Evolutionary conservation across 2,329 filamentous ascomycete species (phyloP).

Genomic region (Phialophora tarda): DNA sequence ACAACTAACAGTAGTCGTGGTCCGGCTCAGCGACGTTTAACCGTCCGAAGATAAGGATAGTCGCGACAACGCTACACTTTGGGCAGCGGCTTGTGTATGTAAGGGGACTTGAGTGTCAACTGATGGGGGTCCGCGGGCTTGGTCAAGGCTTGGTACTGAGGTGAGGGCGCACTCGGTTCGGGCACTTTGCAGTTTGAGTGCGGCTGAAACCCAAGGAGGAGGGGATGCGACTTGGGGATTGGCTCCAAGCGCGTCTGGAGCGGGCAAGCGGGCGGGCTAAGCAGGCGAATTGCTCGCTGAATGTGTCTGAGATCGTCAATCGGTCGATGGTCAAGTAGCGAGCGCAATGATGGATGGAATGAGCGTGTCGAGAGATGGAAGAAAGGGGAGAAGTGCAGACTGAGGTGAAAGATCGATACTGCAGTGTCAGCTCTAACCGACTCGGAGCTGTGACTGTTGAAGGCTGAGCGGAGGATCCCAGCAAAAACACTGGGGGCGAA

Average conservation of each 20-base stretch:
- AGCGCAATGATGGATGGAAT: slow-evolving; percentile 2
- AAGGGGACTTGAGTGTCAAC: slow-evolving; percentile 12
- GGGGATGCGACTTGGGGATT: slow-evolving; percentile 25
- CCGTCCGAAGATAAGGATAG: slow-evolving; percentile 22
- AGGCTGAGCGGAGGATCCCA: slow-evolving; percentile 10
- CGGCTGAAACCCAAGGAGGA: slow-evolving; percentile 30
- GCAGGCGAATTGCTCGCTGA: background rate
- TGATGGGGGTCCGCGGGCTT: slow-evolving; percentile 5
- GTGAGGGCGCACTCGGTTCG: slow-evolving; percentile 18
- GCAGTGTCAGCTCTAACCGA: slow-evolving; percentile 21
- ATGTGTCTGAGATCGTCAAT: background rate
- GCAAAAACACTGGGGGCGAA: slow-evolving; percentile 1
- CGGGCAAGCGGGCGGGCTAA: slow-evolving; percentile 17
- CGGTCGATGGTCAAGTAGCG: background rate
- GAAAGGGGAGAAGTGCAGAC: slow-evolving; percentile 8
- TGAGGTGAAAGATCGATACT: background rate
- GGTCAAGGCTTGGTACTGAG: background rate
- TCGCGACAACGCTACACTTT: background rate
- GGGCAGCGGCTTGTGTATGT: background rate
- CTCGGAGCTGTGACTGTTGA: slow-evolving; percentile 8
- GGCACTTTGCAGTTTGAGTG: slow-evolving; percentile 10
- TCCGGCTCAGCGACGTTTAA: slow-evolving; percentile 27
- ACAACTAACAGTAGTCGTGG: slow-evolving; percentile 30
- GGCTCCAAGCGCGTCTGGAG: slow-evolving; percentile 20
- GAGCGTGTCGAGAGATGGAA: slow-evolving; percentile 14